A percentile compares a stretch with the other conserved stretches of the same genome.
phyloP scores from a whole-genome alignment of 768 basidiomycete species.

The Stropharia rugosoannulata region DNA sequence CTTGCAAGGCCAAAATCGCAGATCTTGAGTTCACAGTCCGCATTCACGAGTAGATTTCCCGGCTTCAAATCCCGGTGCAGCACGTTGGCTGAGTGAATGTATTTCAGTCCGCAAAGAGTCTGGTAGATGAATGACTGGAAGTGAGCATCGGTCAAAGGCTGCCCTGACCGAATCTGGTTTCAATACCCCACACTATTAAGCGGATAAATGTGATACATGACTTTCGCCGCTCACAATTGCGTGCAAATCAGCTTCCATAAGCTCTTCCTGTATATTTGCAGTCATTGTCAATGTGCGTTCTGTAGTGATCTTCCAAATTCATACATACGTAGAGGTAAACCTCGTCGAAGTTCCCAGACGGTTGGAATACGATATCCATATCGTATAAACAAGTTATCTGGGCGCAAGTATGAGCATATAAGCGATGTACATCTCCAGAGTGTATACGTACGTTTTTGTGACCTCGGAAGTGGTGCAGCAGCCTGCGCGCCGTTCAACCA shows the following conservation, averaged over 20 bases:
- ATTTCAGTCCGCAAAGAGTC: conserved; percentile 96
- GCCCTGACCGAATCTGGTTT: conserved; percentile 76
- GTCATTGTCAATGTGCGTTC: neutral
- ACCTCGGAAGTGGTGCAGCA: conserved; percentile 96
- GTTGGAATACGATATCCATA: conserved; percentile 96
- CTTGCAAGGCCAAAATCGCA: conserved; percentile 98
- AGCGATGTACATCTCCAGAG: neutral
- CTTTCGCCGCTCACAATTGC: conserved; percentile 71
- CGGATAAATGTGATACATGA: neutral
- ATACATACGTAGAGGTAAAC: conserved; percentile 80
- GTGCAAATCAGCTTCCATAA: conserved; percentile 99
- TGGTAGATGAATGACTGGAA: conserved; percentile 98
- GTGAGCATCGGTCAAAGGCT: conserved; percentile 86
- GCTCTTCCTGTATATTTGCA: conserved; percentile 73
- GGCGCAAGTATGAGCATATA: conserved; percentile 15
- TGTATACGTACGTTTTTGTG: conserved; percentile 86
- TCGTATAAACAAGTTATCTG: conserved; percentile 97
- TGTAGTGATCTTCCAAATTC: neutral
- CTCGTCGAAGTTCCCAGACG: conserved; percentile 91
- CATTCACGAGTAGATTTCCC: conserved; percentile 94
- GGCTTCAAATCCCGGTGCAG: conserved; percentile 95
- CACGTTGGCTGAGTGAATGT: conserved; percentile 98
- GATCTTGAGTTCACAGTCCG: conserved; percentile 97
- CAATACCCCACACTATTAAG: conserved; percentile 4
- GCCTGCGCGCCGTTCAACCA: conserved; percentile 39